Percentiles rank a stretch among this genome's conserved stretches.
phyloP scores from a whole-genome alignment of 805 yeast species.

The Sugiyamaella smithiae region DNA sequence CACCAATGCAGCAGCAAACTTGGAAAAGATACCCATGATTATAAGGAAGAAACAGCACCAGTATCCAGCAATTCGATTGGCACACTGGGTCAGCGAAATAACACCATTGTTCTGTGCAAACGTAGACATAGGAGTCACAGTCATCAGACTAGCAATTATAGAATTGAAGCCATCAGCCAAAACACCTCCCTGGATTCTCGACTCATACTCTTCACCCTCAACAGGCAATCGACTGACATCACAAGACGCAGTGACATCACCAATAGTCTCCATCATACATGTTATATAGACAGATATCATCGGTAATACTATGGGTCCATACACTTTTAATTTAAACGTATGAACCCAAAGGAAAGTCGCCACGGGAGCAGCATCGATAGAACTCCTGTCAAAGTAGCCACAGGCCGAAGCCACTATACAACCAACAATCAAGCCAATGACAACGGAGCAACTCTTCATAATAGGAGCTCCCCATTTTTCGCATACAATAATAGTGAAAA shows the following conservation, averaged over 20 bases:
- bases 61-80: constrained; percentile 75
- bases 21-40: constrained; percentile 83
- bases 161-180: constrained; percentile 87
- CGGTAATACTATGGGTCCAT: constrained; percentile 85
- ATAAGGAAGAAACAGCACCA: constrained; percentile 78
- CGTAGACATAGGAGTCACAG: constrained; percentile 85
- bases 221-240: constrained; percentile 86
- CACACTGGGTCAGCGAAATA: constrained; percentile 87
- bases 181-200: constrained; percentile 90
- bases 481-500: constrained; percentile 64
- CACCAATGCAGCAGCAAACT: constrained; percentile 85
- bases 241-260: constrained; percentile 91
- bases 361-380: constrained; percentile 70
- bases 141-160: constrained; percentile 68
- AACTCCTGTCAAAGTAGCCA: constrained; percentile 64
- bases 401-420: constrained; percentile 91
- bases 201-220: constrained; percentile 76
- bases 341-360: constrained; percentile 86
- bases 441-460: constrained; percentile 92
- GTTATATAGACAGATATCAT: constrained; percentile 79
- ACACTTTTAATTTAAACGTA: constrained; percentile 70
- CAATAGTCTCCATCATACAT: constrained; percentile 89
- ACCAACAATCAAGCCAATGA: constrained; percentile 78
- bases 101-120: constrained; percentile 97
- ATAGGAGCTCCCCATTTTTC: constrained; percentile 93